Evolutionary conservation across 805 yeast species (phyloP), one percentile per base, ranked within the genome.

Genomic region (Martiniozyma abietophila): DNA sequence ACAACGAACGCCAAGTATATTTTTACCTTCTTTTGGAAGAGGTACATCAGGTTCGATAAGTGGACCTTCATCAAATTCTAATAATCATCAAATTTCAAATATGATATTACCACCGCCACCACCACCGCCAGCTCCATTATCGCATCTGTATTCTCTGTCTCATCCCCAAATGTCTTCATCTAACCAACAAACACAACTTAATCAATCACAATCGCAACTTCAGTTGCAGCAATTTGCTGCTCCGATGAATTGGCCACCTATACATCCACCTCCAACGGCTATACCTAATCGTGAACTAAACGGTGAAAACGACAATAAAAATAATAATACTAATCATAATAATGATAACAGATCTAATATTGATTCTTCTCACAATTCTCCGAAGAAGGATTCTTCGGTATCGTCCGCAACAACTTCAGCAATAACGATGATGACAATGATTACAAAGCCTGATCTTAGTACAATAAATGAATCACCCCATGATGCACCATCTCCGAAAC

Each of bases 161-260:
- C n/a, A n/a, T n/a, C n/a, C n/a, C n/a, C n/a, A n/a, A n/a, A n/a
- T n/a, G n/a, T n/a, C n/a, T n/a, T n/a, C n/a, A n/a, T n/a, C n/a
- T n/a, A n/a, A n/a, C n/a, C n/a, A 39, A 25, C 42, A 33, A 16
- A 40, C 32, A 25, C 43, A 36, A 27, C 39, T 30, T 14, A 19
- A 32, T n/a, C 32, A 24, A 21, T 14, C 16, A 14, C 19, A 24
- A 28, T 23, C 30, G 6, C 35, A 37, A 18, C 35, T 25, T 8
- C 16, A 28, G 7, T 23, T 36, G 27, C 44, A 38, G 36, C 54
- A 42, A 27, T 47, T n/a, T n/a, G n/a, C n/a, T n/a, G n/a, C n/a
- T n/a, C n/a, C n/a, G n/a, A n/a, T n/a, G n/a, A n/a, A n/a, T n/a
- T n/a, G n/a, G 36, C 12, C 53, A 34, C 36, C 41, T 32, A 20